Conservation (phyloP, 169 alveolate species). For the Plasmodium falciparum region DNA sequence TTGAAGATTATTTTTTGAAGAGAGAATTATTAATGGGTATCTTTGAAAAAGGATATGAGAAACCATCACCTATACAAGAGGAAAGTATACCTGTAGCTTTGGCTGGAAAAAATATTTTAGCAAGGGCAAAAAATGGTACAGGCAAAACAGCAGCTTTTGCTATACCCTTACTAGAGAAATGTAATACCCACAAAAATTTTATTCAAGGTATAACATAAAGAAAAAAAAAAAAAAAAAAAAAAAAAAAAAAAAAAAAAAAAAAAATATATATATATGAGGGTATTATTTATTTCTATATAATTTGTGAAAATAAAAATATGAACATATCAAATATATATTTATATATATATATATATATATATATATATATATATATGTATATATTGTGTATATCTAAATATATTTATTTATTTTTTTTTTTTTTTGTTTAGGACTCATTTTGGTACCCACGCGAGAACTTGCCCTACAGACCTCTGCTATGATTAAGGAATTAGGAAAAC, state of each 20-base stretch:
- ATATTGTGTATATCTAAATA: background rate
- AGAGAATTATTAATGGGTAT: slow-evolving; percentile 97
- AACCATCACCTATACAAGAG: slow-evolving; percentile 99
- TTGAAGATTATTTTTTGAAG: slow-evolving; percentile 97
- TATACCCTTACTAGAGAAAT: slow-evolving; percentile 96
- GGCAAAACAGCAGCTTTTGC: slow-evolving; percentile 99
- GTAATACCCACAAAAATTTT: slow-evolving; percentile 81
- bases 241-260: too few relatives aligned
- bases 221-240: too few relatives aligned
- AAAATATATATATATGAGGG: too few relatives aligned
- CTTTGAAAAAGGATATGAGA: slow-evolving; percentile 98
- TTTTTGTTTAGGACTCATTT: slow-evolving; percentile 90
- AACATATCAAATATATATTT: too few relatives aligned
- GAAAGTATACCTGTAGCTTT: slow-evolving; percentile 98
- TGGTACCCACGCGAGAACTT: slow-evolving; percentile 98
- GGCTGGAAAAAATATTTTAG: slow-evolving; percentile 96
- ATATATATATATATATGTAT: too few relatives aligned
- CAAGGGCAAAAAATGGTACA: slow-evolving; percentile 99
- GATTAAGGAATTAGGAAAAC: slow-evolving; percentile 97
- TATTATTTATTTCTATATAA: too few relatives aligned
- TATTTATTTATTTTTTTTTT: slow-evolving; percentile 20
- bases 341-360: too few relatives aligned
- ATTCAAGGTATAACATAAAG: slow-evolving; percentile 80
- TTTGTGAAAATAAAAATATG: too few relatives aligned
- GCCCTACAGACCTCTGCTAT: slow-evolving; percentile 97